Evolutionary conservation across 768 basidiomycete species (phyloP), one percentile per base, ranked within the genome.

Genomic region (Termitomyces sp.): DNA sequence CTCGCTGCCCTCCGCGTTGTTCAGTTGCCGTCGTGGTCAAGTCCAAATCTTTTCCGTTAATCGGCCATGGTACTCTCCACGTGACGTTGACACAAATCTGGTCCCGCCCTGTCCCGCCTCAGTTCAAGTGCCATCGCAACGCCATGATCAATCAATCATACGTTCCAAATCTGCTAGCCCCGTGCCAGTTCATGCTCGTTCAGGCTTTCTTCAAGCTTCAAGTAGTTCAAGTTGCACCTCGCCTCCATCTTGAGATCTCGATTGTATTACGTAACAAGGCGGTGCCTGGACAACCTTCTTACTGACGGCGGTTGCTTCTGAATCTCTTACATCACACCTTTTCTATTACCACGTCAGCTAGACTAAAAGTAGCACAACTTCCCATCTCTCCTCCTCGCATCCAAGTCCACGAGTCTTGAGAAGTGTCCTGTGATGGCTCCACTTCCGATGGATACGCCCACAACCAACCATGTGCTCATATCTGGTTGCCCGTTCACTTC

Each of bases 11-110:
- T 48, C 61, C 59, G 58, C 54, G 59, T 56, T 43, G 47, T 59
- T 32, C 46, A 43, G 15, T 25, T 45, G 38, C 55, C 40, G 51
- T 37, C 48, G 57, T 50, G 60, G 38, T 52, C 45, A 62, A 59
- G 46, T 60, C 49, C 53, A 62, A 25, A 62, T 65, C 64, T 65
- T 62, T 62, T 61, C 50, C 56, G 61, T 60, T 55, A 58, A 50
- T 38, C 52, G 32, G n/a, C 52, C 47, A 54, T 62, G 58, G 61
- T 59, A 34, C 14, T 5, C 15, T 29, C 48, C 64, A 65, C 64
- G 64, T 65, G 64, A 62, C 59, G 37, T 25, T 6, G 9, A 34
- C 32, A 37, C 25, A 36, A 34, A 57, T 34, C 60, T 14, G 10
- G 4, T 32, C 47, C 62, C 43, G 7, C 15, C 17, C 29, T 40